Evolutionary conservation across 148 eudicot genomes (phyloP).

Genomic region (Mesembryanthemum crystallinum): DNA sequence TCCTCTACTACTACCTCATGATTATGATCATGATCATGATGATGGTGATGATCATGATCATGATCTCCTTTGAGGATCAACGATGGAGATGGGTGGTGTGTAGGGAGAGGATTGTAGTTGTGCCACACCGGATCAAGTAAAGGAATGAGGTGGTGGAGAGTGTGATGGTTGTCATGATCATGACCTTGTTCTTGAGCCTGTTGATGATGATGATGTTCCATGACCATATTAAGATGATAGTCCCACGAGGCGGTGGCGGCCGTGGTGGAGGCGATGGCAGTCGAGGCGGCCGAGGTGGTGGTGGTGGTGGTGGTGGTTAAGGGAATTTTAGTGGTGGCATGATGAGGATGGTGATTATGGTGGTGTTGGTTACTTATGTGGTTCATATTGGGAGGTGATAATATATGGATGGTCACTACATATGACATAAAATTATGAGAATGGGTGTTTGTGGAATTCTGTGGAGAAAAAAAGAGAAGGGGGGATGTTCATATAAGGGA

Average conservation of each 20-base stretch:
- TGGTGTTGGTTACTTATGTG: slow-evolving; percentile 2
- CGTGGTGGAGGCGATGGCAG: neutral
- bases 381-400: slow-evolving; percentile 3
- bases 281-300: slow-evolving; percentile 2
- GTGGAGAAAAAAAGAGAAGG: slow-evolving; percentile 3
- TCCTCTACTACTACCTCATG: slow-evolving; percentile 7
- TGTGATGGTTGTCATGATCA: slow-evolving; percentile 7
- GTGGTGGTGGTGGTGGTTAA: slow-evolving; percentile 19
- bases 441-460: slow-evolving; percentile 22
- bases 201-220: slow-evolving; percentile 37
- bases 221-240: slow-evolving; percentile 27
- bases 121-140: slow-evolving; percentile 30
- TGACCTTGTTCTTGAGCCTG: no score
- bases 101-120: slow-evolving; percentile 21
- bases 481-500: neutral
- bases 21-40: slow-evolving; percentile 1
- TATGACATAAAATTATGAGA: slow-evolving; percentile 24
- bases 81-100: slow-evolving; percentile 17
- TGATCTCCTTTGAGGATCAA: neutral
- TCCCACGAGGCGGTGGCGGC: slow-evolving; percentile 15
- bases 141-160: neutral
- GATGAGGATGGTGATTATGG: neutral
- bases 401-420: no score
- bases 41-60: slow-evolving; percentile 3
- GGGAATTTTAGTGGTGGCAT: neutral